These are phyloP conservation scores for Endocarpon pusillum DNA, from an alignment of 495 filamentous ascomycete species.

Conservation along the genomic window DNA sequence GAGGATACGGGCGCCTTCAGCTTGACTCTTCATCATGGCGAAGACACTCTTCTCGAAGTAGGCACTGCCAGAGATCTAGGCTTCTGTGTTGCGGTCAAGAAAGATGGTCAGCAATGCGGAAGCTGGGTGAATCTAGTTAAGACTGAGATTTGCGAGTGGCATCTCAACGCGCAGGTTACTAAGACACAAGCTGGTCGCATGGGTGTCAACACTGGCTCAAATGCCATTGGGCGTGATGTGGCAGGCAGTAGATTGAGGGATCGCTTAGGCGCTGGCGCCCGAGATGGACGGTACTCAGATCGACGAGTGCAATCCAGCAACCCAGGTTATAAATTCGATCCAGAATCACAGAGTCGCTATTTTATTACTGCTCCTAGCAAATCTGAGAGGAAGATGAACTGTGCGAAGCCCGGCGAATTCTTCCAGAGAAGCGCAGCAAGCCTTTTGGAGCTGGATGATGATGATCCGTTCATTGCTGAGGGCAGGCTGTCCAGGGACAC, in stretches of 20 bases:
- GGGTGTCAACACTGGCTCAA: slow-evolving; percentile 53
- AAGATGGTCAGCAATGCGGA: slow-evolving; percentile 65
- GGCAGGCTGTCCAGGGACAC: slow-evolving; percentile 28
- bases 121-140: slow-evolving; percentile 75
- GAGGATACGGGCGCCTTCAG: slow-evolving; percentile 68
- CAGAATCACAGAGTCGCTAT: not conserved
- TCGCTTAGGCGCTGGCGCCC: not conserved
- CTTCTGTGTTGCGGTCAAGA: slow-evolving; percentile 70
- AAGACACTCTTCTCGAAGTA: slow-evolving; percentile 80
- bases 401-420: slow-evolving; percentile 21
- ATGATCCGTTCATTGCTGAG: slow-evolving; percentile 34
- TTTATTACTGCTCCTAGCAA: slow-evolving; percentile 14
- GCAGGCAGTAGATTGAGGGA: not conserved
- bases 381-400: slow-evolving; percentile 1
- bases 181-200: slow-evolving; percentile 54
- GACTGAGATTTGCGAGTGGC: slow-evolving; percentile 86
- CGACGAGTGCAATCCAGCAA: too few relatives aligned
- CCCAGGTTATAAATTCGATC: not conserved
- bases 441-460: slow-evolving; percentile 52
- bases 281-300: not conserved
- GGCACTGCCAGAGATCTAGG: slow-evolving; percentile 73
- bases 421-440: slow-evolving; percentile 40
- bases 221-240: slow-evolving; percentile 17
- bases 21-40: slow-evolving; percentile 61
- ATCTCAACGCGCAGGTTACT: slow-evolving; percentile 62